Evolutionary conservation across 2,329 filamentous ascomycete species (phyloP).

Genomic region (Paracoccidioides lutzii): DNA sequence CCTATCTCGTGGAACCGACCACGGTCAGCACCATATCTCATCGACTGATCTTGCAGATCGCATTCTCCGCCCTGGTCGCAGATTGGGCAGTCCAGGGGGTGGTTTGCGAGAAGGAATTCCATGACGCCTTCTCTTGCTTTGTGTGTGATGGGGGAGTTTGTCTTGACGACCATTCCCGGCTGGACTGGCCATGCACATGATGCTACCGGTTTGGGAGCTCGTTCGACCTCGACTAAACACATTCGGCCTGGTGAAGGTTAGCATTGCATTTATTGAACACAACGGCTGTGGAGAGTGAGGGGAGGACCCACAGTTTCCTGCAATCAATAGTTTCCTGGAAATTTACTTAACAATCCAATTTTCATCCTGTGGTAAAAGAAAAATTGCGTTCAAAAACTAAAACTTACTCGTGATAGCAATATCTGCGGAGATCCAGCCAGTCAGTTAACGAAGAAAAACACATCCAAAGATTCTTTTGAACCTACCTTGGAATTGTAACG

Average conservation of each 20-base stretch:
- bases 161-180: conserved; percentile 98
- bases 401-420: conserved; percentile 93
- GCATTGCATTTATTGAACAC: neutral
- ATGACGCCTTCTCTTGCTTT: conserved; percentile 98
- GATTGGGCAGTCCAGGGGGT: conserved; percentile 90
- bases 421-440: conserved; percentile 42
- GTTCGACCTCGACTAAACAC: conserved; percentile 97
- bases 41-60: conserved; percentile 97
- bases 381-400: neutral
- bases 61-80: conserved; percentile 99
- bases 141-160: conserved; percentile 87
- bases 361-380: neutral
- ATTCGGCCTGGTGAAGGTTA: conserved; percentile 50
- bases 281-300: neutral
- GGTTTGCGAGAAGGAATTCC: conserved; percentile 95
- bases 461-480: conserved; percentile 4
- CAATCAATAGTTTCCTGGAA: conserved; percentile 86
- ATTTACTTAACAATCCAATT: conserved; percentile 4
- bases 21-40: conserved; percentile 93
- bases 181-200: conserved; percentile 99
- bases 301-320: conserved; percentile 63
- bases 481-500: conserved; percentile 69
- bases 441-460: neutral
- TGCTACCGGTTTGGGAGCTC: conserved; percentile 89
- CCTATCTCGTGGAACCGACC: conserved; percentile 92